Percentiles rank a stretch among this genome's conserved stretches.
Evolutionary conservation across 345 rosid genomes (phyloP).

Genomic region (Jatropha curcas): DNA sequence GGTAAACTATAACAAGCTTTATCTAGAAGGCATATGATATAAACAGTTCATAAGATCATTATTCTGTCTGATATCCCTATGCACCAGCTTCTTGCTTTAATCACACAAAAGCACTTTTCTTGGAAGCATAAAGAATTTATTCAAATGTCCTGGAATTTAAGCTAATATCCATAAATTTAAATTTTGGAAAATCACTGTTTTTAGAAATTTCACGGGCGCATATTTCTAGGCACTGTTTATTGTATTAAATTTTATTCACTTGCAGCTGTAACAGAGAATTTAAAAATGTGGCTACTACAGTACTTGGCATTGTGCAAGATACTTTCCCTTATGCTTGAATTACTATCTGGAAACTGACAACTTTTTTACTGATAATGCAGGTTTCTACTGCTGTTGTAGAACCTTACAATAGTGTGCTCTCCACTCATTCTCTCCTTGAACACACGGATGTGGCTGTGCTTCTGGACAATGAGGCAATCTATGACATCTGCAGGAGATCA

Average conservation of each 20-base stretch:
- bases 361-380: constrained; percentile 35
- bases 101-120: not conserved
- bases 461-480: constrained; percentile 82
- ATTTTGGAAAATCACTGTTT: not conserved
- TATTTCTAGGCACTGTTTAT: not conserved
- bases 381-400: constrained; percentile 87
- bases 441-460: constrained; percentile 82
- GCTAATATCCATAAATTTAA: not conserved
- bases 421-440: constrained; percentile 81
- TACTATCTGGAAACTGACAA: not conserved
- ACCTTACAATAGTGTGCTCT: constrained; percentile 79
- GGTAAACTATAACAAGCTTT: constrained; percentile 1
- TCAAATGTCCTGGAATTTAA: not conserved
- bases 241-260: not conserved
- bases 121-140: not conserved
- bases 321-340: not conserved
- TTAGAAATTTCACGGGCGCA: not conserved
- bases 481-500: constrained; percentile 77
- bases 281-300: not conserved
- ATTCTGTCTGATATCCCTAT: not conserved
- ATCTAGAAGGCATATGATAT: not conserved
- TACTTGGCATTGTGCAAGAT: not conserved
- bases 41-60: not conserved
- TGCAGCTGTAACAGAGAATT: not conserved
- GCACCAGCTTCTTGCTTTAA: not conserved